Evolutionary conservation across 345 rosid genomes (phyloP), one percentile per base, ranked within the genome.

Genomic region (Excoecaria agallocha): DNA sequence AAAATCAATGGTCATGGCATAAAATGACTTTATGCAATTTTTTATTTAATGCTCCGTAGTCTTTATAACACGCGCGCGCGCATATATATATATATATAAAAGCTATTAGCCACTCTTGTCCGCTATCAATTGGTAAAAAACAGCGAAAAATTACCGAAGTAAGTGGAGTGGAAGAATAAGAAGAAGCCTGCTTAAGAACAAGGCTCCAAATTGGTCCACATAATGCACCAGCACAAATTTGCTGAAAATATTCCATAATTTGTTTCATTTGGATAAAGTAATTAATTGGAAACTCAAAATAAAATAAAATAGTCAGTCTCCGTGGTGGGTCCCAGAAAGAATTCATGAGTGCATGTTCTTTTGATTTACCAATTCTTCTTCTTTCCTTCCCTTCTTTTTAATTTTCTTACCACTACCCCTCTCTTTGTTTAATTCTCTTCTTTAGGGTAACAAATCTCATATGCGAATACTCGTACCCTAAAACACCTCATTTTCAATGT

Each of bases 321-420:
- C 0, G 7, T 39, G 67, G 78, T 72, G 82, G 84, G 82, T 41
- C 78, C 84, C 73, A 19, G 54, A 12, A 6, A 52, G 43, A 74
- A 65, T 51, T 71, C 73, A 37, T 19, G 49, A 39, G 69, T 12
- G 54, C 58, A 50, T 58, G 71, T 61, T 69, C 62, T 9, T n/a
- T 64, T 25, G 30, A 20, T 69, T 70, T 49, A 50, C 82, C 55
- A 3, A 41, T 50, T 63, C 70, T 76, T 24, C 30, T 60, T 12
- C 19, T 13, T 51, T 55, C 8, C 19, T 11, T 46, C 17, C 35
- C 3, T 46, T 5, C 11, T 5, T 11, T 30, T 35, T 8, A 11
- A 24, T 58, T 15, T 25, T 30, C 30, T 30, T 2, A 30, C 1
- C 30, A 30, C 30, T 2, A 0, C 30, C 30, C 30, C 30, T 30